These are phyloP conservation scores for Termitomyces sp. DNA, from an alignment of 768 basidiomycete species.

Conservation along the genomic window DNA sequence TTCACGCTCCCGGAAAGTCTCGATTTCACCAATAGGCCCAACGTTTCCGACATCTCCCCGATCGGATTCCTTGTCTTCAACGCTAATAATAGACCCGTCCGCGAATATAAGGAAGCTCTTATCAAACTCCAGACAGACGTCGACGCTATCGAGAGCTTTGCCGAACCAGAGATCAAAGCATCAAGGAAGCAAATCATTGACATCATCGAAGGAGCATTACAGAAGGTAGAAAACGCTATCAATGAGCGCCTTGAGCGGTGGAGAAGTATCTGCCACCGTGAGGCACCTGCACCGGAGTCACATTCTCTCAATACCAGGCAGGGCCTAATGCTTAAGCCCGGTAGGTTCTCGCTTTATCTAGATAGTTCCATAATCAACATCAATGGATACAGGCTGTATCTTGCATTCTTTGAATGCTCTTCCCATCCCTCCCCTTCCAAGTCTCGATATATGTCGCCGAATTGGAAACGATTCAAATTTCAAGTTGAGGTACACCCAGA, in stretches of 20 bases:
- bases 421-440: neutral
- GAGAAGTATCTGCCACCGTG: neutral
- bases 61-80: neutral
- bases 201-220: neutral
- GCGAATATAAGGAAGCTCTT: neutral
- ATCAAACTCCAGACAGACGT: neutral
- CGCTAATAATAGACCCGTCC: neutral
- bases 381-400: neutral
- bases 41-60: neutral
- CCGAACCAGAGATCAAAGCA: neutral
- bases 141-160: neutral
- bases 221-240: neutral
- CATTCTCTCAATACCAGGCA: neutral
- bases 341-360: neutral
- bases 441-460: neutral
- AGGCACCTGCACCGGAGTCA: neutral
- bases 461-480: neutral
- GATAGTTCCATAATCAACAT: too few species aligned
- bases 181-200: neutral
- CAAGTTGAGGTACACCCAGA: neutral
- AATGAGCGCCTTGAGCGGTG: neutral
- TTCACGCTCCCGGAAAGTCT: neutral
- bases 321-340: neutral
- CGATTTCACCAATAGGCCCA: neutral
- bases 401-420: neutral